These are phyloP conservation scores for Rosa chinensis DNA, from an alignment of 306 rosid species.

Conservation along the genomic window DNA sequence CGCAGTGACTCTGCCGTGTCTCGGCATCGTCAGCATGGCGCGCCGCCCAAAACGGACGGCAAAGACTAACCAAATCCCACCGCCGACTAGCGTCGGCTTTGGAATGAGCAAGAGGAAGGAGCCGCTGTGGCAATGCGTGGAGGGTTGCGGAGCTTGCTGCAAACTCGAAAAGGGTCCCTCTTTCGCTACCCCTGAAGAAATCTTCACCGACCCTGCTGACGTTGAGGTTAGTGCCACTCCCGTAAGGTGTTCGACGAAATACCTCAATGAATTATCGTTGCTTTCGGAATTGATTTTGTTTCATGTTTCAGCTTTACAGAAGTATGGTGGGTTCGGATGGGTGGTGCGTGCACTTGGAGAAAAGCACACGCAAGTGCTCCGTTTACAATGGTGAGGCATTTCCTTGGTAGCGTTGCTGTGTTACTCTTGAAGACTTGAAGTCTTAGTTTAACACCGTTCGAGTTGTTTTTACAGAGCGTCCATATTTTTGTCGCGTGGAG, in stretches of 20 bases:
- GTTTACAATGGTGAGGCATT: slow-evolving; percentile 59
- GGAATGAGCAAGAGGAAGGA: slow-evolving; percentile 44
- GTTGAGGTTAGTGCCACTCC: slow-evolving; percentile 41
- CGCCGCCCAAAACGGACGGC: slow-evolving; percentile 27
- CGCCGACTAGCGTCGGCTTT: slow-evolving; percentile 30
- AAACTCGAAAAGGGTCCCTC: slow-evolving; percentile 77
- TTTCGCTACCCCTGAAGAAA: slow-evolving; percentile 76
- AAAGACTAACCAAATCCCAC: slow-evolving; percentile 31
- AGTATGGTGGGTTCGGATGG: slow-evolving; percentile 83
- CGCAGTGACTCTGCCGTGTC: slow-evolving; percentile 22
- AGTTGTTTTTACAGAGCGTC: slow-evolving; percentile 59
- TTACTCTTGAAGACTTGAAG: too few species aligned
- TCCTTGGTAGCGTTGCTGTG: not conserved
- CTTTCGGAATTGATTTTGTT: not conserved
- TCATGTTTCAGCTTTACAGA: slow-evolving; percentile 65
- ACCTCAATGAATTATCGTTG: not conserved
- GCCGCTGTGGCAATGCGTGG: slow-evolving; percentile 66
- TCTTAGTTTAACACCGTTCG: not conserved
- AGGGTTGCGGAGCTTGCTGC: slow-evolving; percentile 93
- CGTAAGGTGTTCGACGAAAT: not conserved
- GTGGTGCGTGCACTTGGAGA: slow-evolving; percentile 87
- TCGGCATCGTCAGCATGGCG: slow-evolving; percentile 30
- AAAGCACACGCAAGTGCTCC: slow-evolving; percentile 73
- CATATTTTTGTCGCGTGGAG: slow-evolving; percentile 86
- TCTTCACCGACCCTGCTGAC: slow-evolving; percentile 57